Conservation (phyloP, 2,329 filamentous ascomycete species). For the Tolypocladium guangdongense region DNA sequence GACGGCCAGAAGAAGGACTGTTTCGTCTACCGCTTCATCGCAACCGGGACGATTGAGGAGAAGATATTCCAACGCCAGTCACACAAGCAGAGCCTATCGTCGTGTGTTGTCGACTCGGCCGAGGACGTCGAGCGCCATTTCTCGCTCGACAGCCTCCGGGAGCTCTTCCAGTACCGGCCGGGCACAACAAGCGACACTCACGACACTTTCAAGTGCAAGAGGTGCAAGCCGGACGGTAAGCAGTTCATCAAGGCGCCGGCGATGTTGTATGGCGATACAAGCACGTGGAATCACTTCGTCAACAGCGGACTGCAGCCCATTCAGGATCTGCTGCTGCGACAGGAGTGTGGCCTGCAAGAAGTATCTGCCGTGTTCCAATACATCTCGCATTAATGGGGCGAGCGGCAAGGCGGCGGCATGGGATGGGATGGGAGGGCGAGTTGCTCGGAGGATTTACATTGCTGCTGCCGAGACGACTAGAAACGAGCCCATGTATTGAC, state of each 20-base stretch:
- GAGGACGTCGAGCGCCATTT: conserved; percentile 98
- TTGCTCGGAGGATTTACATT: neutral
- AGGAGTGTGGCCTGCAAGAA: conserved; percentile 67
- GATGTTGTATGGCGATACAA: conserved; percentile 95
- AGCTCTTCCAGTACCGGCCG: conserved; percentile 85
- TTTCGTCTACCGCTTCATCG: conserved; percentile 99
- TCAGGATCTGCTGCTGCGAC: conserved; percentile 80
- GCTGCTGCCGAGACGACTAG: neutral
- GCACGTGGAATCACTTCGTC: conserved; percentile 97
- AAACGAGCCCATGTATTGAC: neutral
- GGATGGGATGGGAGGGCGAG: neutral
- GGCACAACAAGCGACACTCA: conserved; percentile 88
- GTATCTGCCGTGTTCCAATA: conserved; percentile 98
- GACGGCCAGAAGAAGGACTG: conserved; percentile 99
- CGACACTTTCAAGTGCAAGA: conserved; percentile 97
- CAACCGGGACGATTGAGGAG: conserved; percentile 94
- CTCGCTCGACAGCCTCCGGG: conserved; percentile 77
- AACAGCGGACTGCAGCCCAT: conserved; percentile 72
- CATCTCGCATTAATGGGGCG: conserved; percentile 60
- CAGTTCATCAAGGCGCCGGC: conserved; percentile 86
- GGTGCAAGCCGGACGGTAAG: conserved; percentile 77
- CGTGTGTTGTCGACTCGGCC: conserved; percentile 89
- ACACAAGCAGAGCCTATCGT: conserved; percentile 94
- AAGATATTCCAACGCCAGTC: conserved; percentile 99
- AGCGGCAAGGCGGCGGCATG: neutral